Evolutionary conservation across 345 rosid genomes (phyloP).

Genomic region (Pelargonium nanum): DNA sequence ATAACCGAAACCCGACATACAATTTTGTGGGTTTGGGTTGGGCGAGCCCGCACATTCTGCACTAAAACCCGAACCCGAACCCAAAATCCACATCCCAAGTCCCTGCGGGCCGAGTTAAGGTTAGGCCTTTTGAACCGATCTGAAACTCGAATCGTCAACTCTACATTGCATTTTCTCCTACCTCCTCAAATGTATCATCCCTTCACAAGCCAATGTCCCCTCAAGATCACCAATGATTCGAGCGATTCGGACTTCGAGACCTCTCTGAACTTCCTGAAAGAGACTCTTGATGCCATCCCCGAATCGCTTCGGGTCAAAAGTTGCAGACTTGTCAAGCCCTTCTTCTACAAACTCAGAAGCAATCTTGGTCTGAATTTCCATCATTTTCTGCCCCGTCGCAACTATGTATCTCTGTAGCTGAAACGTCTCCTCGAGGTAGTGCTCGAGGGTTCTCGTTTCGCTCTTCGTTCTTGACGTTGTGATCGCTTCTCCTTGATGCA

Average conservation of each 20-base stretch:
- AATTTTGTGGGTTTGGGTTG: no score
- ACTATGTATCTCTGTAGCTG: conserved; percentile 80
- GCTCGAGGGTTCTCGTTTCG: conserved; percentile 45
- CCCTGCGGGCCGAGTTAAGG: no score
- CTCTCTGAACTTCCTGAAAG: conserved; percentile 81
- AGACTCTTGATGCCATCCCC: conserved; percentile 48
- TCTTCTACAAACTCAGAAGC: conserved; percentile 37
- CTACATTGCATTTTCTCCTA: conserved; percentile 3
- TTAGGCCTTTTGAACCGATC: no score
- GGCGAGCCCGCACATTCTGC: no score
- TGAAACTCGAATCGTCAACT: no score
- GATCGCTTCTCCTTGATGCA: conserved; percentile 16
- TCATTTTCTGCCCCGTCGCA: conserved; percentile 71
- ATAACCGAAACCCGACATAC: no score
- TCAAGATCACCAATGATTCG: conserved; percentile 79
- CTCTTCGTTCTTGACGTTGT: conserved; percentile 24
- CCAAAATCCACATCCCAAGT: no score
- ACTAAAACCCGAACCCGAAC: no score
- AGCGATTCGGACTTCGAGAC: conserved; percentile 82
- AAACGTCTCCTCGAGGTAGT: conserved; percentile 75
- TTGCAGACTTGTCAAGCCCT: conserved; percentile 32
- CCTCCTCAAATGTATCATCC: conserved; percentile 52
- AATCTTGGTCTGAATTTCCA: conserved; percentile 69
- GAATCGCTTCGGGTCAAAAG: conserved; percentile 58
- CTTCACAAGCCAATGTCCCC: conserved; percentile 83